These are phyloP conservation scores for Coniochaeta ligniaria DNA, from an alignment of 2,329 filamentous ascomycete genomes.

Conservation along the genomic window DNA sequence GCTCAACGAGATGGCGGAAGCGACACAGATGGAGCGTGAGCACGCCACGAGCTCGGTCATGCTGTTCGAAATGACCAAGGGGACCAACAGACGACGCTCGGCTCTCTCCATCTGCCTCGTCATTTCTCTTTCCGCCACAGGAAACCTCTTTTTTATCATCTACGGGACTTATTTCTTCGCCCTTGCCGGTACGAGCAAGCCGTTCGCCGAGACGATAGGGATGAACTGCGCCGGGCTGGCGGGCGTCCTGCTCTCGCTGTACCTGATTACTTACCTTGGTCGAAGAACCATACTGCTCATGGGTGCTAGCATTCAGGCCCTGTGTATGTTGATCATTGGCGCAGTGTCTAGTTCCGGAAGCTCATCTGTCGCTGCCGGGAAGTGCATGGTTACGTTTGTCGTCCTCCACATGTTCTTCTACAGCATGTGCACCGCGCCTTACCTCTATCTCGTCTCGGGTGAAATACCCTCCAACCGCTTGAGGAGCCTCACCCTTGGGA, in stretches of 20 bases:
- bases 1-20: too few relatives aligned
- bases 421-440: too few relatives aligned
- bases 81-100: conserved; percentile 20
- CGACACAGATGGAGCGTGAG: too few relatives aligned
- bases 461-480: conserved; percentile 31
- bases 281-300: conserved; percentile 22
- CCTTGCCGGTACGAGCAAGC: conserved; percentile 22
- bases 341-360: conserved; percentile 22
- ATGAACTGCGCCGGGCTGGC: conserved; percentile 24
- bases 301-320: conserved; percentile 21
- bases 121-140: too few relatives aligned
- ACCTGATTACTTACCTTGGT: conserved; percentile 21
- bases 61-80: conserved; percentile 24
- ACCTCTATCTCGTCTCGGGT: conserved; percentile 30
- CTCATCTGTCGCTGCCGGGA: conserved; percentile 14
- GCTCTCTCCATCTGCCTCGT: conserved; percentile 21
- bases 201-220: conserved; percentile 25
- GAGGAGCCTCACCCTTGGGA: conserved; percentile 28
- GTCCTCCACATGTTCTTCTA: conserved; percentile 26
- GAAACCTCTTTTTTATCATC: conserved; percentile 22
- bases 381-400: conserved; percentile 22
- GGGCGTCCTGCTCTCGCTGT: conserved; percentile 21
- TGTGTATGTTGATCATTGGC: conserved; percentile 23
- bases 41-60: not conserved
- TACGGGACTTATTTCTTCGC: conserved; percentile 25